phyloP scores from a whole-genome alignment of 257 asterid species.

The Scutellaria galericulata region DNA sequence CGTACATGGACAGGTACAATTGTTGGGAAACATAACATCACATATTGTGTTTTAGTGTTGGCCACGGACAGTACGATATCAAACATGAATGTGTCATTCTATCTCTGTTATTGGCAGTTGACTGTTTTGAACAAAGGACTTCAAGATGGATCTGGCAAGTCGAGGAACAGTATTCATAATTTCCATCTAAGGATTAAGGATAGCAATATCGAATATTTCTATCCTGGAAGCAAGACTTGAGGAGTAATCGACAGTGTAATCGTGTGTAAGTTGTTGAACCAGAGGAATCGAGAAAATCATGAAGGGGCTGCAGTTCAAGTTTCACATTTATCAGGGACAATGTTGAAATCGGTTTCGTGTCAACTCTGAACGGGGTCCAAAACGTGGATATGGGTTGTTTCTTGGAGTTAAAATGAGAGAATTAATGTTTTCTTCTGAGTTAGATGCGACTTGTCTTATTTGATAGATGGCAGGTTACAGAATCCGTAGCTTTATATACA shows the following conservation, averaged over 20 bases:
- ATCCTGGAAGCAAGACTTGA: conserved; percentile 64
- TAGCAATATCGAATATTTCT: conserved; percentile 71
- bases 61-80: background rate
- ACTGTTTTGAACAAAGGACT: conserved; percentile 65
- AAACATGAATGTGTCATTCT: background rate
- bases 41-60: background rate
- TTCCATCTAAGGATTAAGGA: conserved; percentile 88
- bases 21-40: background rate
- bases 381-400: background rate
- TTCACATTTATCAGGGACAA: background rate
- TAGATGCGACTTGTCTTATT: too few relatives aligned
- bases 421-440: background rate
- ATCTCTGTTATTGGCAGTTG: conserved; percentile 51
- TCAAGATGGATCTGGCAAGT: conserved; percentile 44
- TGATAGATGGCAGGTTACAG: too few relatives aligned
- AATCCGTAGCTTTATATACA: too few relatives aligned
- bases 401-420: background rate
- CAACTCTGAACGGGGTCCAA: background rate
- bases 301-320: conserved; percentile 2
- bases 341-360: background rate
- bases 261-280: background rate
- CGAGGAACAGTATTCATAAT: conserved; percentile 57
- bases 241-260: conserved; percentile 5
- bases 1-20: conserved; percentile 92
- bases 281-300: background rate